phyloP scores from a whole-genome alignment of 306 rosid genomes.

The Hippophae tibetana region DNA sequence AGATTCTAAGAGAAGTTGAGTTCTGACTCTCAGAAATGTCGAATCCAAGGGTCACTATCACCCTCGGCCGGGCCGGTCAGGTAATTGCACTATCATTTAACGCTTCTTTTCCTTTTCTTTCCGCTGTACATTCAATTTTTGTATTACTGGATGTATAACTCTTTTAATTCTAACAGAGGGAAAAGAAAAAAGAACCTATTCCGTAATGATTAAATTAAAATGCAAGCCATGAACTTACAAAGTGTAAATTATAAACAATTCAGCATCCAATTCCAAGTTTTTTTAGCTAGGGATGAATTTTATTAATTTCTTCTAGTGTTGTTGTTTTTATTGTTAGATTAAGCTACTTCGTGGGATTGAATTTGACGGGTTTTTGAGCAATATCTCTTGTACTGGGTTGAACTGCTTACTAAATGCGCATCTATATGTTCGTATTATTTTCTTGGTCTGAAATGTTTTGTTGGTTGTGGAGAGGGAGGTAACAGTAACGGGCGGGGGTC shows the following conservation, averaged over 20 bases:
- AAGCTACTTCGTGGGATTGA: too few relatives aligned
- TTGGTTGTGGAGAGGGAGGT: constrained; percentile 55
- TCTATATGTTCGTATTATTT: not conserved
- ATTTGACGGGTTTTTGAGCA: too few relatives aligned
- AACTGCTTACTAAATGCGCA: not conserved
- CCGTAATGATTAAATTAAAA: not conserved
- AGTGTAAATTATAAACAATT: too few relatives aligned
- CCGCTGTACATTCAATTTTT: not conserved
- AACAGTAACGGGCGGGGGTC: constrained; percentile 14
- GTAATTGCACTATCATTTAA: constrained; percentile 11
- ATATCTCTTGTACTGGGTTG: too few relatives aligned
- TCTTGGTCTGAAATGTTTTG: constrained; percentile 3
- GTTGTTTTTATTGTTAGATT: too few relatives aligned
- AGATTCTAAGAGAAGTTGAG: too few relatives aligned
- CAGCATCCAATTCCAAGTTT: too few relatives aligned
- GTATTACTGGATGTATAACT: not conserved
- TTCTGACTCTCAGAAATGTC: constrained; percentile 22
- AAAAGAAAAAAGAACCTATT: not conserved
- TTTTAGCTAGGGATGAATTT: too few relatives aligned
- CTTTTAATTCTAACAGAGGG: not conserved
- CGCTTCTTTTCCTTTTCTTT: not conserved
- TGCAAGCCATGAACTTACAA: not conserved
- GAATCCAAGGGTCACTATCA: constrained; percentile 47
- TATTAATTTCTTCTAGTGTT: too few relatives aligned
- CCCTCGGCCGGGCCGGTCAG: constrained; percentile 60